phyloP scores from a whole-genome alignment of 805 yeast species.

The Metschnikowia lachancei region DNA sequence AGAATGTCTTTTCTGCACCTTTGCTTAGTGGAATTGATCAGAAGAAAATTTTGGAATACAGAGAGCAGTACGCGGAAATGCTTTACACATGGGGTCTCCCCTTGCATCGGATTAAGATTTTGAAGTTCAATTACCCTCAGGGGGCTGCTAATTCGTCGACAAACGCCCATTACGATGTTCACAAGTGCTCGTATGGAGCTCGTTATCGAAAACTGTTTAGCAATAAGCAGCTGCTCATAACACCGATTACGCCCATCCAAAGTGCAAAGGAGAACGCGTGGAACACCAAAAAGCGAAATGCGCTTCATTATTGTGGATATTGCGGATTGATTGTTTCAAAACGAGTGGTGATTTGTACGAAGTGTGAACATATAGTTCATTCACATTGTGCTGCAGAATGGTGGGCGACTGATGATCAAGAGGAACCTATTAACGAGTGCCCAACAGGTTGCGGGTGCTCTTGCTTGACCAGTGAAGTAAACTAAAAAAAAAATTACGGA shows the following conservation, averaged over 20 bases:
- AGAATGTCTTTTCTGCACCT: slow-evolving; percentile 39
- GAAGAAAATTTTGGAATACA: slow-evolving; percentile 38
- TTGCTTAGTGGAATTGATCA: slow-evolving; percentile 41
- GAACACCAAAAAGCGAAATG: slow-evolving; percentile 27
- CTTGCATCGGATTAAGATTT: slow-evolving; percentile 70
- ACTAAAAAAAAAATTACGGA: slow-evolving; percentile 3
- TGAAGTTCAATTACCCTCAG: slow-evolving; percentile 60
- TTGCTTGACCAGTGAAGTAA: slow-evolving; percentile 11
- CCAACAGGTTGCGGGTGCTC: slow-evolving; percentile 22
- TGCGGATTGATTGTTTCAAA: slow-evolving; percentile 63
- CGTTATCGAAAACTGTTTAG: slow-evolving; percentile 23
- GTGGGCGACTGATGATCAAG: slow-evolving; percentile 13
- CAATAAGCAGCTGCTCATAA: slow-evolving; percentile 23
- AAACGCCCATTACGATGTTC: slow-evolving; percentile 29
- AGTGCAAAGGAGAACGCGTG: slow-evolving; percentile 29
- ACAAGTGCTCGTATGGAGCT: slow-evolving; percentile 35
- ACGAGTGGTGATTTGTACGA: slow-evolving; percentile 62
- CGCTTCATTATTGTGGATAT: slow-evolving; percentile 52
- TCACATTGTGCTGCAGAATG: slow-evolving; percentile 74
- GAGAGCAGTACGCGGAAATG: slow-evolving; percentile 75
- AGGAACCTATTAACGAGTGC: slow-evolving; percentile 11
- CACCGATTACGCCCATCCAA: slow-evolving; percentile 26
- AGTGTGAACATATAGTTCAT: slow-evolving; percentile 79
- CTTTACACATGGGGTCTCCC: slow-evolving; percentile 82
- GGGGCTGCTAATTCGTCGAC: not conserved